These are phyloP conservation scores for Phialemoniopsis sp. DNA, from an alignment of 2,329 filamentous ascomycete species.

Conservation along the genomic window DNA sequence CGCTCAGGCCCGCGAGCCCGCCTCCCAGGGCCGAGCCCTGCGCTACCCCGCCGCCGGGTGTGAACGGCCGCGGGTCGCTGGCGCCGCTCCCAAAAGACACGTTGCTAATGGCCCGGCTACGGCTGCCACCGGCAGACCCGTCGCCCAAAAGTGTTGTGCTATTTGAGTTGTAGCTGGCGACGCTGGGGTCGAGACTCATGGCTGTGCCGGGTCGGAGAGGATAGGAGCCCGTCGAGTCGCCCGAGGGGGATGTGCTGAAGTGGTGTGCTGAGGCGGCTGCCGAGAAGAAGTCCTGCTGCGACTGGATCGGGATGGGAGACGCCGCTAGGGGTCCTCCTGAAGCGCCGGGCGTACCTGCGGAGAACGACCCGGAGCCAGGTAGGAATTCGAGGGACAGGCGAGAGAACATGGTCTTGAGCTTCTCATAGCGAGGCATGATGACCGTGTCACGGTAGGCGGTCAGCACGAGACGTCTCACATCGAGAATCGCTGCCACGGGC, in stretches of 20 bases:
- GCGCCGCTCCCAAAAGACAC: constrained; percentile 57
- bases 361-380: constrained; percentile 37
- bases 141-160: constrained; percentile 75
- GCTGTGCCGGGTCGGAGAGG: constrained; percentile 63
- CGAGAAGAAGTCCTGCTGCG: constrained; percentile 11
- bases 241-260: constrained; percentile 45
- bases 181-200: constrained; percentile 67
- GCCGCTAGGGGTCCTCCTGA: constrained; percentile 17
- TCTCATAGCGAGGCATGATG: constrained; percentile 84
- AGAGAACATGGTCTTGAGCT: constrained; percentile 84
- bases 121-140: constrained; percentile 42
- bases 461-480: constrained; percentile 85
- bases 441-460: constrained; percentile 85
- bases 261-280: constrained; percentile 25
- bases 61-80: constrained; percentile 44
- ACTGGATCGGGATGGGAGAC: constrained; percentile 46
- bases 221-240: constrained; percentile 32
- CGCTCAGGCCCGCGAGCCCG: background rate
- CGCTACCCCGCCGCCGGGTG: constrained; percentile 28
- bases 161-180: constrained; percentile 77
- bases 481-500: constrained; percentile 56
- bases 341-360: constrained; percentile 13
- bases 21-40: constrained; percentile 23
- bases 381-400: constrained; percentile 80
- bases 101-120: constrained; percentile 82